phyloP scores from a whole-genome alignment of 371 early-diverging fungal genomes.

The Rhizopus delemar region DNA sequence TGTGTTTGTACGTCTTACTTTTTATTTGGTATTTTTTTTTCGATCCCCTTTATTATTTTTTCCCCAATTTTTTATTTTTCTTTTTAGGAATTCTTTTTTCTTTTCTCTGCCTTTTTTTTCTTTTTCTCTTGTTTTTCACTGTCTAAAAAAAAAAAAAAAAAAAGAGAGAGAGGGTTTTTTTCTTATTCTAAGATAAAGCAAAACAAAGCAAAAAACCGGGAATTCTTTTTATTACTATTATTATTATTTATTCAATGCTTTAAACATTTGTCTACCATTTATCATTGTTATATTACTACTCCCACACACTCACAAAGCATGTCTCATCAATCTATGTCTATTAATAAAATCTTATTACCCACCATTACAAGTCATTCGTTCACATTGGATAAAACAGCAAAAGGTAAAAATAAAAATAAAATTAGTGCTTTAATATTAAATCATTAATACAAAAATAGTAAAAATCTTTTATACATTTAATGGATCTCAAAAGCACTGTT shows the following conservation, averaged over 20 bases:
- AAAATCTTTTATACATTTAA: constrained; percentile 44
- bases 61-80: too few species aligned
- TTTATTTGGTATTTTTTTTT: too few species aligned
- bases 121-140: not conserved
- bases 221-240: not conserved
- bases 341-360: constrained; percentile 27
- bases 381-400: not conserved
- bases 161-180: not conserved
- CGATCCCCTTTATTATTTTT: too few species aligned
- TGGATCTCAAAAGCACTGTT: constrained; percentile 39
- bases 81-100: too few species aligned
- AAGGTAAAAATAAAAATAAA: not conserved
- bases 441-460: constrained; percentile 14
- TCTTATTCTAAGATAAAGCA: too few species aligned
- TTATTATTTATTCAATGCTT: not conserved
- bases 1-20: too few species aligned
- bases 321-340: constrained; percentile 37
- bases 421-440: too few species aligned
- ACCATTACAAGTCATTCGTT: not conserved
- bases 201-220: not conserved
- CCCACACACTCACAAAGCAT: constrained; percentile 6
- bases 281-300: not conserved
- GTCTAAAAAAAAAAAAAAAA: not conserved
- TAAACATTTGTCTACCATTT: not conserved
- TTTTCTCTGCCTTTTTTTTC: too few species aligned